Evolutionary conservation across 2,329 filamentous ascomycete genomes (phyloP).

Genomic region (Botrytis medusae): DNA sequence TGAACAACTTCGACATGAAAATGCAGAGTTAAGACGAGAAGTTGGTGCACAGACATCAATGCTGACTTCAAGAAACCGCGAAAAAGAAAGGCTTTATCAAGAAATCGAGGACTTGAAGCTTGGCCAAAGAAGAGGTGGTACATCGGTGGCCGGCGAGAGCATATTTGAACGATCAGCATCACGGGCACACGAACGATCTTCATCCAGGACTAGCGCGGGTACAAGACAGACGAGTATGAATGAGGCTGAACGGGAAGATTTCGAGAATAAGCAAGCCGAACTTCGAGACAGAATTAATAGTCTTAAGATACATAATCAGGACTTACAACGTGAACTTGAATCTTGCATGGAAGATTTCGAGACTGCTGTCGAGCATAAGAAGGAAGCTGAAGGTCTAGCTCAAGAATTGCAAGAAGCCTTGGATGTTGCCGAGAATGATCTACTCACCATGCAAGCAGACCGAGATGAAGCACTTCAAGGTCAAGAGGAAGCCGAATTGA

Average conservation of each 20-base stretch:
- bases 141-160: constrained; percentile 74
- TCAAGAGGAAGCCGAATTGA: constrained; percentile 55
- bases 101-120: constrained; percentile 97
- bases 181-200: constrained; percentile 70
- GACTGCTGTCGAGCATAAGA: constrained; percentile 62
- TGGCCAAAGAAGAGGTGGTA: constrained; percentile 70
- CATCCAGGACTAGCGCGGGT: constrained; percentile 62
- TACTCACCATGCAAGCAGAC: constrained; percentile 76
- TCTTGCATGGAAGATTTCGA: constrained; percentile 79
- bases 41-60: constrained; percentile 96
- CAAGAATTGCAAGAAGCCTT: constrained; percentile 76
- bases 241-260: constrained; percentile 79
- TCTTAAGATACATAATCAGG: constrained; percentile 85
- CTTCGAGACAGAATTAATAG: constrained; percentile 84
- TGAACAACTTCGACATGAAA: constrained; percentile 84
- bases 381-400: constrained; percentile 57
- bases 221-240: constrained; percentile 47
- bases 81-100: constrained; percentile 91
- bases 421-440: constrained; percentile 74
- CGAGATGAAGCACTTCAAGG: constrained; percentile 80
- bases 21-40: constrained; percentile 86
- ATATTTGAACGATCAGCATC: constrained; percentile 94
- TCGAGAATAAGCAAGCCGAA: constrained; percentile 80
- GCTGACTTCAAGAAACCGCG: constrained; percentile 91
- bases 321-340: constrained; percentile 79